A percentile compares a stretch with the other conserved stretches of the same genome.
Conservation (phyloP, 169 alveolate species). For the Cryptosporidium canis region DNA sequence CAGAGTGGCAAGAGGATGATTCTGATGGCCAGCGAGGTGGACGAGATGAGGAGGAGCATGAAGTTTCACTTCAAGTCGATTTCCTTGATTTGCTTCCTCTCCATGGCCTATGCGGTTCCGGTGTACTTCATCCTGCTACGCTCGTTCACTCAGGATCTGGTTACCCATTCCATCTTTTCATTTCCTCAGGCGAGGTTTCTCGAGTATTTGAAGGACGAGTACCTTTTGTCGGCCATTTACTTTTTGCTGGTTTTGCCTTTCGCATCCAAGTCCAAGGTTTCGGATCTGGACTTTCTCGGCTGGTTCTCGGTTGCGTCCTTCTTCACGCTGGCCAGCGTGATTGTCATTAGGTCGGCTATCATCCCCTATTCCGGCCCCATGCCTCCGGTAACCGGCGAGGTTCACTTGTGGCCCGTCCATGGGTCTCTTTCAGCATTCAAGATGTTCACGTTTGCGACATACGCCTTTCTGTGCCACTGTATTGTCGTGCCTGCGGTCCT, state of each 20-base stretch:
- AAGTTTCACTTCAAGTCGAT: conserved; percentile 65
- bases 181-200: conserved; percentile 28
- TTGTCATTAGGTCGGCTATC: conserved; percentile 26
- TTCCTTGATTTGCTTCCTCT: conserved; percentile 62
- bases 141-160: conserved; percentile 38
- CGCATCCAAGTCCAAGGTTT: conserved; percentile 18
- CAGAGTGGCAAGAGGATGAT: conserved; percentile 12
- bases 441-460: conserved; percentile 66
- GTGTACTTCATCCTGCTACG: conserved; percentile 60
- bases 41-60: conserved; percentile 43
- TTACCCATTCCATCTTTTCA: conserved; percentile 46
- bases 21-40: conserved; percentile 31
- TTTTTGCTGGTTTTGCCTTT: conserved; percentile 51
- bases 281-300: conserved; percentile 60
- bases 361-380: conserved; percentile 62
- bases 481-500: conserved; percentile 65
- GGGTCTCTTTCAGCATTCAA: conserved; percentile 53
- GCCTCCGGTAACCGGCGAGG: conserved; percentile 64
- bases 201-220: conserved; percentile 39
- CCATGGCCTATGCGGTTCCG: conserved; percentile 72
- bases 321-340: conserved; percentile 40
- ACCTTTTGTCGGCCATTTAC: conserved; percentile 26
- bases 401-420: conserved; percentile 18
- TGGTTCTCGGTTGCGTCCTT: conserved; percentile 66
- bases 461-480: conserved; percentile 69